phyloP scores from a whole-genome alignment of 306 rosid species.

The Morella rubra region DNA sequence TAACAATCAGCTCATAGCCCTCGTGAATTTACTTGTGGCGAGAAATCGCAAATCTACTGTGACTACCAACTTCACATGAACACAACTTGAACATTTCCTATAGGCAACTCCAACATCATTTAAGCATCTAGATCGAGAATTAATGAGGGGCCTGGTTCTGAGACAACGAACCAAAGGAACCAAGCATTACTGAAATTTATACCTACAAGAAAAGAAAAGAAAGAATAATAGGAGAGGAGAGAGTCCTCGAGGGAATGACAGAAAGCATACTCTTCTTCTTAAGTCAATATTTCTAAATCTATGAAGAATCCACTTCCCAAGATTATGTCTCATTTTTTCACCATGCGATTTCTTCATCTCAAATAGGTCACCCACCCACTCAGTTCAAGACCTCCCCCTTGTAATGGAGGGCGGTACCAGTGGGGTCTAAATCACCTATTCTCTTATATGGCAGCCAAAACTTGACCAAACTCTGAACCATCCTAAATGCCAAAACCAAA shows the following conservation, averaged over 20 bases:
- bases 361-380: background rate
- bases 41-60: background rate
- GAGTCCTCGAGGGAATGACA: background rate
- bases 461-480: background rate
- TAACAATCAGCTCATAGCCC: background rate
- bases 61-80: background rate
- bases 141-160: background rate
- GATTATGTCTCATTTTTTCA: too few relatives aligned
- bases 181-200: background rate
- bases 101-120: background rate
- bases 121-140: background rate
- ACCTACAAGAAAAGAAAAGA: background rate
- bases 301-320: background rate
- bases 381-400: background rate
- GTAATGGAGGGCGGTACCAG: background rate
- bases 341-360: too few relatives aligned
- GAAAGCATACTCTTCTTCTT: background rate
- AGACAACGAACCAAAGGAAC: background rate
- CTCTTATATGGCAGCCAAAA: background rate
- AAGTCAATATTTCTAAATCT: background rate
- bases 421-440: background rate
- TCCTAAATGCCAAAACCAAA: background rate
- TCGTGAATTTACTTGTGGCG: background rate
- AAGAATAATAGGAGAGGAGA: too few relatives aligned
- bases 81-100: too few relatives aligned